Base-by-base conservation (phyloP, 1,284 basidiomycete species). In the Ceratobasidium sp. region DNA sequence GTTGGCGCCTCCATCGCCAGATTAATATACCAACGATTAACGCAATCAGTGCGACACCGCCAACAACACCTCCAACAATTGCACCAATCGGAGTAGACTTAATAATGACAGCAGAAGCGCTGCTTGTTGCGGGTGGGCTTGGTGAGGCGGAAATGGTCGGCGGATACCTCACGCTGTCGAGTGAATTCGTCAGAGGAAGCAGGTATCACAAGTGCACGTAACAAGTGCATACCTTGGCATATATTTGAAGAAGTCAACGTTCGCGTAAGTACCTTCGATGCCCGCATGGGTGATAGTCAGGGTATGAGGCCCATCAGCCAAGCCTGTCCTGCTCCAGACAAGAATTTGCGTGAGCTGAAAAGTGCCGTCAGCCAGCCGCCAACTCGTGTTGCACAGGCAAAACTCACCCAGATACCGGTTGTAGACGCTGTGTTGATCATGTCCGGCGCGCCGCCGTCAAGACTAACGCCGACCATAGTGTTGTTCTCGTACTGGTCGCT, bases 201-300 rank as follows among this genome's bases (percentile, higher is more conserved):
- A 5, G 35, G 35, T 5, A 38, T 38, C 35, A 4, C 11, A 38
- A 11, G 11, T 14, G 16, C 46, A 49, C 16, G 16, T 44, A 49
- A 49, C 18, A 18, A 18, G 16, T 6, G 16, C 46, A 49, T 38
- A 66, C 64, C 64, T 54, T 1, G 49, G 64, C 14, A 44, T 6
- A 44, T 47, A 47, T 35, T 47, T 47, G 41, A 69, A 69, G 16
- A 69, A 69, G 21, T 69, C 66, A 21, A 69, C 1, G 23, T 26
- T 58, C 18, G 35, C 41, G 16, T 47, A 14, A 21, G 23, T 32
- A 16, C 66, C 52, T 6, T 9, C 14, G 18, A 11, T n/a, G 16
- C 44, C 66, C 18, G 28, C 66, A 47, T 69, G 66, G 4, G 66
- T 57, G 23, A 69, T 44, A 2, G 1, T 69, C 1, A 69, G 41